Conservation (phyloP, 495 filamentous ascomycete genomes). For the Xylaria intraflava region DNA sequence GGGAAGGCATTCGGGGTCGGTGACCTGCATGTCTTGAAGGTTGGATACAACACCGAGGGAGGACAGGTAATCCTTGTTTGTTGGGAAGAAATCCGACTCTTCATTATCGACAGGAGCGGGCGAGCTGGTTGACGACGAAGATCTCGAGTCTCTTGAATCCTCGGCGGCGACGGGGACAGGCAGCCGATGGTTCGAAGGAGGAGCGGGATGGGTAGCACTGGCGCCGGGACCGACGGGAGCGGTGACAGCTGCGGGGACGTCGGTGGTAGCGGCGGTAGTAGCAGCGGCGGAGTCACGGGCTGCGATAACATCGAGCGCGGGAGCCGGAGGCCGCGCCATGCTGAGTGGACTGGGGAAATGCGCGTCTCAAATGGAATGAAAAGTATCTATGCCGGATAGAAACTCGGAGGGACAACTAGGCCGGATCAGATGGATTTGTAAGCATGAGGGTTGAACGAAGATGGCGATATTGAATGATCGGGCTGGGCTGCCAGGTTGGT, state of each 20-base stretch:
- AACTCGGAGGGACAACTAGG: background rate
- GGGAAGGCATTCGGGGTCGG: conserved; percentile 55
- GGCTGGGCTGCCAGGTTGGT: background rate
- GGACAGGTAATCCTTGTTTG: conserved; percentile 82
- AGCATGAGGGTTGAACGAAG: background rate
- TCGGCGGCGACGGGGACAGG: conserved; percentile 11
- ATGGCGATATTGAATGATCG: background rate
- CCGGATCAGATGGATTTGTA: background rate
- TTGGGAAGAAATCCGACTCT: conserved; percentile 87
- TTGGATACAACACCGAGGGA: conserved; percentile 71
- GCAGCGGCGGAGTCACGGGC: conserved; percentile 20
- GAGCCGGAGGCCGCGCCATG: conserved; percentile 19
- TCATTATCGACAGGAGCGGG: conserved; percentile 72
- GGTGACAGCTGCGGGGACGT: conserved; percentile 6
- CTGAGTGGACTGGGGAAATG: background rate
- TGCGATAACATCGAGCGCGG: conserved; percentile 42
- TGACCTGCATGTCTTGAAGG: conserved; percentile 60
- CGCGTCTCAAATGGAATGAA: background rate
- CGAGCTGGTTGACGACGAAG: conserved; percentile 74
- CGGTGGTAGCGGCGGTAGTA: background rate
- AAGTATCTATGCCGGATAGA: background rate
- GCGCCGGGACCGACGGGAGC: conserved; percentile 4
- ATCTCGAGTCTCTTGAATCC: conserved; percentile 29
- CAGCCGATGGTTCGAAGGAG: background rate
- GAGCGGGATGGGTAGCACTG: background rate